Conservation (phyloP, 1,139 yeast genomes). For the Trichomonascaceae sp. region DNA sequence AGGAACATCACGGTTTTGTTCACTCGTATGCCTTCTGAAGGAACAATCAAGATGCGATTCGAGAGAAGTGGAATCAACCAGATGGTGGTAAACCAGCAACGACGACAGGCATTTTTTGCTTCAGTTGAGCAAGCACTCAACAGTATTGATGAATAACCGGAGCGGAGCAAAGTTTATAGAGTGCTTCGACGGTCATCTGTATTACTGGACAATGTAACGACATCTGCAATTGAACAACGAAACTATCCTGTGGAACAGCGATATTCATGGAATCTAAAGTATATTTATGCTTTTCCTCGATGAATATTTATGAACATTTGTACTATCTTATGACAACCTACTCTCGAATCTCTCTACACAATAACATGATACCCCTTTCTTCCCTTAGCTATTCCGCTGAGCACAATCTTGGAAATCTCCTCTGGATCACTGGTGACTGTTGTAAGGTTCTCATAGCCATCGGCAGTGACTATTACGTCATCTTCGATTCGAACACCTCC, state of each 20-base stretch:
- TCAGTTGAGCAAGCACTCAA: constrained; percentile 35
- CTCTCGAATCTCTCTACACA: constrained; percentile 18
- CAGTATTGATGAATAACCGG: constrained; percentile 19
- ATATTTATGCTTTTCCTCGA: not conserved
- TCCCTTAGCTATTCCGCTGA: constrained; percentile 61
- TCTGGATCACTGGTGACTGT: constrained; percentile 77
- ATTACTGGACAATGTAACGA: too few species aligned
- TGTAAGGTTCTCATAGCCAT: constrained; percentile 77
- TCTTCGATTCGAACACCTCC: constrained; percentile 98
- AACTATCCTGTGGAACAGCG: not conserved
- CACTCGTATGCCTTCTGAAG: constrained; percentile 51
- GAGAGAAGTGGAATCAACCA: constrained; percentile 33
- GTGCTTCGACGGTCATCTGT: not conserved
- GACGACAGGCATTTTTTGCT: constrained; percentile 26
- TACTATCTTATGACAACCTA: not conserved
- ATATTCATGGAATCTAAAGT: not conserved
- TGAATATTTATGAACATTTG: too few species aligned
- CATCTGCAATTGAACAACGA: too few species aligned
- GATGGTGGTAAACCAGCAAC: constrained; percentile 26
- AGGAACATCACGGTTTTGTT: constrained; percentile 60
- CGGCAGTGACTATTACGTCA: constrained; percentile 70
- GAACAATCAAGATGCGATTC: constrained; percentile 36
- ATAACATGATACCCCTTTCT: constrained; percentile 59
- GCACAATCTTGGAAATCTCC: constrained; percentile 72
- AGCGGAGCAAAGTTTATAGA: too few species aligned